These are phyloP conservation scores for Fragaria vesca DNA, from an alignment of 306 rosid genomes.

Conservation along the genomic window DNA sequence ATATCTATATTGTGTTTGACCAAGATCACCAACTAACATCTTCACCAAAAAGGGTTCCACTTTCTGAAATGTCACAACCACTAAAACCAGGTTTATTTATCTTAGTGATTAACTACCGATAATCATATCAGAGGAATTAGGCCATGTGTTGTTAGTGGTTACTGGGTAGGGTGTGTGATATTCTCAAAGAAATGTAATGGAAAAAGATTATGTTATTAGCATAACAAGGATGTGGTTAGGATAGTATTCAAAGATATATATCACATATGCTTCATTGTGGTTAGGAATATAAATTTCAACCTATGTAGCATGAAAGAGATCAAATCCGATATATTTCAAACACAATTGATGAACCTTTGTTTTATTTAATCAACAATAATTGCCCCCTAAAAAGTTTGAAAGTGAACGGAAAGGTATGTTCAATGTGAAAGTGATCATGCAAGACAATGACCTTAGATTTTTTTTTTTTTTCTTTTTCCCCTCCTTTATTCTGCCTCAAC, in stretches of 20 bases:
- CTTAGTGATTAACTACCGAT: not conserved
- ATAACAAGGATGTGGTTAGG: not conserved
- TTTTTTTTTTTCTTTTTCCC: not conserved
- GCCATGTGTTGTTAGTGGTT: not conserved
- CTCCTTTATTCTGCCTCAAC: not conserved
- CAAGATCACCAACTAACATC: not conserved
- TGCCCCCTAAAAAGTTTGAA: slow-evolving; percentile 15
- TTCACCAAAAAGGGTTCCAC: not conserved
- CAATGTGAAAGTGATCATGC: slow-evolving; percentile 23
- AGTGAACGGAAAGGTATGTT: slow-evolving; percentile 16
- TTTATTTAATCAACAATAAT: slow-evolving; percentile 15
- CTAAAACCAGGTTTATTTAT: not conserved
- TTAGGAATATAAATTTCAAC: too few relatives aligned
- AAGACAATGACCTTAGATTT: slow-evolving; percentile 9
- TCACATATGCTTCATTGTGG: not conserved
- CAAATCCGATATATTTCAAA: slow-evolving; percentile 14
- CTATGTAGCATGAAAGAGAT: too few relatives aligned
- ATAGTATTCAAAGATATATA: not conserved
- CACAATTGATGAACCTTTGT: slow-evolving; percentile 15
- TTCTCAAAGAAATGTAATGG: not conserved
- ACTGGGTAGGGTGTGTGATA: not conserved
- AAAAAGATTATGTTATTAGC: not conserved
- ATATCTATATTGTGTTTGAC: not conserved
- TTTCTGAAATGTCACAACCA: not conserved
- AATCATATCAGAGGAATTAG: not conserved